Evolutionary conservation across 1,284 basidiomycete genomes (phyloP).

Genomic region (Trametes polyzona): DNA sequence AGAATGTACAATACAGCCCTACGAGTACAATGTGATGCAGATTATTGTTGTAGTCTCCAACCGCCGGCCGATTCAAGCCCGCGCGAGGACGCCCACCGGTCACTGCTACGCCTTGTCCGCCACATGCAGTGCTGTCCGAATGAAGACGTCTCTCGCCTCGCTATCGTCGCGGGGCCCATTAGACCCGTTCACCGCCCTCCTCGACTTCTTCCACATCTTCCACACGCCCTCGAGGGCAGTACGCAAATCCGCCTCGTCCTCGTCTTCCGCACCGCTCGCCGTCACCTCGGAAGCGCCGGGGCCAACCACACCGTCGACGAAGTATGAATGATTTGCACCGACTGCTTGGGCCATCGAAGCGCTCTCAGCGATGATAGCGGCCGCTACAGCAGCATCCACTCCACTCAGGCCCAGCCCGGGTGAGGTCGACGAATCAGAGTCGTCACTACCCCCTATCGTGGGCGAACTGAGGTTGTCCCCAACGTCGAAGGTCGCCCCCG

Average conservation of each 20-base stretch:
- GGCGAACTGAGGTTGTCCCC: conserved; percentile 27
- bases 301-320: background rate
- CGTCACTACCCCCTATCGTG: conserved; percentile 30
- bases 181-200: conserved; percentile 11
- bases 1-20: background rate
- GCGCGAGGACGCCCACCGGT: background rate
- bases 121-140: conserved; percentile 33
- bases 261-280: conserved; percentile 8
- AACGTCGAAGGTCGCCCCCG: conserved; percentile 13
- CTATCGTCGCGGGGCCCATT: conserved; percentile 6
- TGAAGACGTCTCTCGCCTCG: conserved; percentile 29
- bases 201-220: conserved; percentile 50
- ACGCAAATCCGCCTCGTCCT: conserved; percentile 33
- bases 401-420: conserved; percentile 17
- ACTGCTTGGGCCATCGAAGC: background rate
- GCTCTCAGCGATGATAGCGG: background rate
- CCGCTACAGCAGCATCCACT: conserved; percentile 2
- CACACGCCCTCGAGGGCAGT: conserved; percentile 54
- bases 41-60: too few relatives aligned
- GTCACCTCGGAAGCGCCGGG: background rate
- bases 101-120: conserved; percentile 22
- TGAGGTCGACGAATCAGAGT: conserved; percentile 28
- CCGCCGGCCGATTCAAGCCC: too few relatives aligned
- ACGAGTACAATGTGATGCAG: too few relatives aligned
- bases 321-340: background rate